Evolutionary conservation across 441 rosid genomes (phyloP), one percentile per base, ranked within the genome.

Genomic region (Bruguiera hainesii): DNA sequence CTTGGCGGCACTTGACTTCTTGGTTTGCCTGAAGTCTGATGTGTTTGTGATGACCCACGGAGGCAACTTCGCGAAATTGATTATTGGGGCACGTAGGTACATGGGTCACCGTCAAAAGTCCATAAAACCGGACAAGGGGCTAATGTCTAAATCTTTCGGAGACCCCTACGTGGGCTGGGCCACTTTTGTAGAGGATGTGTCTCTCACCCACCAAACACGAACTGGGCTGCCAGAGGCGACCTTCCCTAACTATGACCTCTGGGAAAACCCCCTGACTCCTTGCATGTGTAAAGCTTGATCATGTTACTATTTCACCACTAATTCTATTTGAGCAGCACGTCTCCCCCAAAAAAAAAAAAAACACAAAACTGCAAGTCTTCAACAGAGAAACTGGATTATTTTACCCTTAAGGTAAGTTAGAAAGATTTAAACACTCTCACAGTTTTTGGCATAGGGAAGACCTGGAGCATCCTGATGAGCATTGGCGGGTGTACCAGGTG

Each of bases 111-210:
- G 83, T 0, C 87, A 84, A 23, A 92, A 90, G 77, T 95, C 99
- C 56, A 92, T 95, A 74, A 95, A 95, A 81, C 99, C 98, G 3
- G 99, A 95, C 79, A 95, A 92, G 81, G 99, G 99, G 23, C 85
- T 95, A 1, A 90, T 95, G 99, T 95, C 99, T 11, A 95, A 92
- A 82, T 95, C 98, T 33, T 90, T 95, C 57, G 99, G 99, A 15
- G 99, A 95, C 75, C 98, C 99, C 5, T 90, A 95, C 79, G 89
- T 90, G 91, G 96, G 98, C 5, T 92, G 99, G 99, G 98, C 95
- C 1, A 83, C 89, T 23, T 95, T 95, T 65, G 98, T 95, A 4
- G 98, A 95, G 79, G 98, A 95, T 65, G 98, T 92, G 35, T 81
- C 90, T 35, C 80, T 95, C 57, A 95, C 95, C 62, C 99, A 95